These are phyloP conservation scores for Cladochytrium replicatum DNA, from an alignment of 192 early-diverging fungal species.

Conservation along the genomic window DNA sequence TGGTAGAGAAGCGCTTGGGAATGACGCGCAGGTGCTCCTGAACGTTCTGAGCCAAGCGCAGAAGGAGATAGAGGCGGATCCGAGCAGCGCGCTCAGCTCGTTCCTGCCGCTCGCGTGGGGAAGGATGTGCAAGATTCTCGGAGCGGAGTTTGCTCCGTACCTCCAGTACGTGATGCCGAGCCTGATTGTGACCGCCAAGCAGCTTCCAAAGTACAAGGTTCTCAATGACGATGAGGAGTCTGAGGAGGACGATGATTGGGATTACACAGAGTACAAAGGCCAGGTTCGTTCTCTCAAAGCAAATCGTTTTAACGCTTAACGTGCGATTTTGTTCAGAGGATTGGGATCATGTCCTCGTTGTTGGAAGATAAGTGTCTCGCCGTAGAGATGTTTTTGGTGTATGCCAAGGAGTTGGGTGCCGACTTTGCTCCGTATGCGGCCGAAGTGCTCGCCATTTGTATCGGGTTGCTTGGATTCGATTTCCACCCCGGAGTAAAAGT, in stretches of 20 bases:
- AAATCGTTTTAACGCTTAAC: neutral
- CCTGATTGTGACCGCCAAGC: slow-evolving; percentile 74
- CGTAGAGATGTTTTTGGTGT: slow-evolving; percentile 94
- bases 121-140: slow-evolving; percentile 91
- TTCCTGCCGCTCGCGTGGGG: slow-evolving; percentile 96
- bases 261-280: slow-evolving; percentile 84
- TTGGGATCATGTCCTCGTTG: slow-evolving; percentile 90
- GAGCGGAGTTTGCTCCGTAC: slow-evolving; percentile 87
- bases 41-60: slow-evolving; percentile 73
- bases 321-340: slow-evolving; percentile 37
- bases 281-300: slow-evolving; percentile 31
- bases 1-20: slow-evolving; percentile 77
- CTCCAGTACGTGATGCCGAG: slow-evolving; percentile 87
- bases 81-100: slow-evolving; percentile 86
- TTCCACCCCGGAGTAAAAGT: slow-evolving; percentile 95
- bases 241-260: slow-evolving; percentile 96
- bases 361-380: slow-evolving; percentile 98
- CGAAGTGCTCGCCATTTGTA: slow-evolving; percentile 69
- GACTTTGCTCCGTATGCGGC: slow-evolving; percentile 81
- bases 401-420: slow-evolving; percentile 83
- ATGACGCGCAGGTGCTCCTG: slow-evolving; percentile 71
- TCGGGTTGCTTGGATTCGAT: slow-evolving; percentile 88
- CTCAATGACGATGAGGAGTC: slow-evolving; percentile 80
- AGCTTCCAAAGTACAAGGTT: no score
- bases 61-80: slow-evolving; percentile 60